phyloP scores from a whole-genome alignment of 805 yeast genomes.

The Phaffomyces opuntiae region DNA sequence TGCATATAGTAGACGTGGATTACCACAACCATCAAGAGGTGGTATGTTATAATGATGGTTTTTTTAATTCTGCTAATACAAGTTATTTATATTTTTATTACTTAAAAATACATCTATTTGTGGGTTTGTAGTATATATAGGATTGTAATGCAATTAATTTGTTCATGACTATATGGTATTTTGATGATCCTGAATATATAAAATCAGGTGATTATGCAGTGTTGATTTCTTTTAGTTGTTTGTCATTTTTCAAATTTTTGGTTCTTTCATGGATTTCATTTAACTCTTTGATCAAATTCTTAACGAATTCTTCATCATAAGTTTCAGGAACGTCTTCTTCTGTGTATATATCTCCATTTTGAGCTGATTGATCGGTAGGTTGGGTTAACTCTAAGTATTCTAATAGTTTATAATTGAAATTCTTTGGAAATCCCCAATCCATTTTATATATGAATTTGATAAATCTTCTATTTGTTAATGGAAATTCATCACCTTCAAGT shows the following conservation, averaged over 20 bases:
- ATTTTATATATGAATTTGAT: conserved; percentile 4
- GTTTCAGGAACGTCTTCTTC: conserved; percentile 6
- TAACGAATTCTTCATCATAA: conserved; percentile 8
- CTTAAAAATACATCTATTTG: background rate
- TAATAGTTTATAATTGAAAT: conserved; percentile 6
- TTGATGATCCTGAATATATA: too few relatives aligned
- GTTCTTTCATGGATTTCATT: background rate
- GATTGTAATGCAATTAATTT: too few relatives aligned
- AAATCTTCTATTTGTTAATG: conserved; percentile 6
- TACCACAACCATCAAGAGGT: conserved; percentile 20
- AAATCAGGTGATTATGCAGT: too few relatives aligned
- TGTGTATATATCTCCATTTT: background rate
- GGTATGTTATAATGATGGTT: conserved; percentile 19
- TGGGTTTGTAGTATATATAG: too few relatives aligned
- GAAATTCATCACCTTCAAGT: background rate
- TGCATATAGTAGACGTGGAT: background rate
- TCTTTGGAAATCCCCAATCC: conserved; percentile 12
- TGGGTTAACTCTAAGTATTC: conserved; percentile 3
- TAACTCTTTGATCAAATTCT: conserved; percentile 4
- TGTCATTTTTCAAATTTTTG: background rate
- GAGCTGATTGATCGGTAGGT: background rate
- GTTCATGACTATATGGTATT: too few relatives aligned
- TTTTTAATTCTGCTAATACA: background rate
- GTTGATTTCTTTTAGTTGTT: background rate
- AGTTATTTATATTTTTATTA: background rate